A percentile compares a stretch with the other conserved stretches of the same genome.
Conservation (phyloP, 345 rosid genomes). For the Rhodamnia argentea region DNA sequence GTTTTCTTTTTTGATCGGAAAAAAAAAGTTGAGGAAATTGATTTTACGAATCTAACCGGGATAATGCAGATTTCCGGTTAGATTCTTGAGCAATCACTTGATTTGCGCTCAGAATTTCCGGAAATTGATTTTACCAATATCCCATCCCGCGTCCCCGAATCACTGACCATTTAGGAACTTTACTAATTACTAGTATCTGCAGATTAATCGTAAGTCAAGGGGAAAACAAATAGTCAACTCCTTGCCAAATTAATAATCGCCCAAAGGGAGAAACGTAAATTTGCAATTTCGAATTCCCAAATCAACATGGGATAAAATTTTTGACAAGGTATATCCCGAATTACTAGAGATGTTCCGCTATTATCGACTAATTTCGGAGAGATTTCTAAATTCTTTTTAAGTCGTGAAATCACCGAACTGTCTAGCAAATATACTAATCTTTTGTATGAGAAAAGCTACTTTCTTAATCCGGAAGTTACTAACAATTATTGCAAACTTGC, state of each 20-base stretch:
- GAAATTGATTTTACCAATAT: background rate
- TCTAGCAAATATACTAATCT: background rate
- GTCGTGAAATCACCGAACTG: background rate
- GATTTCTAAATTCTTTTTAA: background rate
- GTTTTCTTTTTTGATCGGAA: background rate
- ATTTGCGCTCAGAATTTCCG: background rate
- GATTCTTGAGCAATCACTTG: background rate
- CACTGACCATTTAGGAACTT: background rate
- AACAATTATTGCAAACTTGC: too few relatives aligned
- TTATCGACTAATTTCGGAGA: too few relatives aligned
- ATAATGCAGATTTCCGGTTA: background rate
- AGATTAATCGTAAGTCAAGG: background rate
- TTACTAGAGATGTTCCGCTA: background rate
- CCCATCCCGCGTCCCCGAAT: background rate
- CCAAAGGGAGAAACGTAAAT: background rate
- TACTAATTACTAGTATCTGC: background rate
- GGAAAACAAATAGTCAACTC: background rate
- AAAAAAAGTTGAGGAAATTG: too few relatives aligned
- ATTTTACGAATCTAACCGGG: too few relatives aligned
- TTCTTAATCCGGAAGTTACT: background rate
- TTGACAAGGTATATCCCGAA: rapidly evolving
- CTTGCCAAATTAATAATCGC: background rate
- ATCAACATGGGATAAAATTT: background rate
- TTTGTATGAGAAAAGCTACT: too few relatives aligned
- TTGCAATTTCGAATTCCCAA: background rate